Conservation (phyloP, 768 basidiomycete genomes). For the Leccinum obscurum region DNA sequence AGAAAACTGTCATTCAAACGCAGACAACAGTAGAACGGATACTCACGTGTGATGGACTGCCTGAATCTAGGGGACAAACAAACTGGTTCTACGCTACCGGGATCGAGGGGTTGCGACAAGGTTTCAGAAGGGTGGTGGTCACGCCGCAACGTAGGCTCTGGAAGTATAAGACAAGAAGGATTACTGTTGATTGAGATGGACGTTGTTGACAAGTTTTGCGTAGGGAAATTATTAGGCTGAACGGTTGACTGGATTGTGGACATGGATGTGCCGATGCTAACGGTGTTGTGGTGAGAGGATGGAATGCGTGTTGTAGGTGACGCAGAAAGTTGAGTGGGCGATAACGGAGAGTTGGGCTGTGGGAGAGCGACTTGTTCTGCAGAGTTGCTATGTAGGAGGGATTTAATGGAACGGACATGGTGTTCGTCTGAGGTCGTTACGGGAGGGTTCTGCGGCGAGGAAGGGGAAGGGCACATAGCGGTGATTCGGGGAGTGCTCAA, state of each 20-base stretch:
- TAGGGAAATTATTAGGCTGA: slow-evolving; percentile 22
- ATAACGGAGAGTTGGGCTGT: slow-evolving; percentile 13
- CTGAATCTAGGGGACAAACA: slow-evolving; percentile 9
- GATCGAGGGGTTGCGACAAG: slow-evolving; percentile 13
- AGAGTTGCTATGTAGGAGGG: slow-evolving; percentile 3
- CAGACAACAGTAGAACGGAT: background rate
- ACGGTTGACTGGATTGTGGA: slow-evolving; percentile 18
- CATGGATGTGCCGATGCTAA: slow-evolving; percentile 18
- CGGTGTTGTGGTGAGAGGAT: slow-evolving; percentile 9
- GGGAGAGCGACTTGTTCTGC: slow-evolving; percentile 6
- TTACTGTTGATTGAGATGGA: slow-evolving; percentile 15
- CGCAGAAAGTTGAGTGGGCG: slow-evolving; percentile 20
- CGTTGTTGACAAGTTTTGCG: slow-evolving; percentile 11
- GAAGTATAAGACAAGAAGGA: slow-evolving; percentile 24
- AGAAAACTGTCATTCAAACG: slow-evolving; percentile 6
- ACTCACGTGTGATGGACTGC: slow-evolving; percentile 30
- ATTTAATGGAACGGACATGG: slow-evolving; percentile 10
- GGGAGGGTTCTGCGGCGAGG: slow-evolving; percentile 27
- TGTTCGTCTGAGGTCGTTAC: slow-evolving; percentile 19
- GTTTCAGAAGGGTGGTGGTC: slow-evolving; percentile 11
- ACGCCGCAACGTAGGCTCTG: slow-evolving; percentile 11
- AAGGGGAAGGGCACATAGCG: slow-evolving; percentile 27
- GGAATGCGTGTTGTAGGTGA: slow-evolving; percentile 18
- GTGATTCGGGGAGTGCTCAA: slow-evolving; percentile 26
- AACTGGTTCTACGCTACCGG: slow-evolving; percentile 14